Evolutionary conservation across 768 basidiomycete species (phyloP), one percentile per base, ranked within the genome.

Genomic region (Kwoniella dejecticola): DNA sequence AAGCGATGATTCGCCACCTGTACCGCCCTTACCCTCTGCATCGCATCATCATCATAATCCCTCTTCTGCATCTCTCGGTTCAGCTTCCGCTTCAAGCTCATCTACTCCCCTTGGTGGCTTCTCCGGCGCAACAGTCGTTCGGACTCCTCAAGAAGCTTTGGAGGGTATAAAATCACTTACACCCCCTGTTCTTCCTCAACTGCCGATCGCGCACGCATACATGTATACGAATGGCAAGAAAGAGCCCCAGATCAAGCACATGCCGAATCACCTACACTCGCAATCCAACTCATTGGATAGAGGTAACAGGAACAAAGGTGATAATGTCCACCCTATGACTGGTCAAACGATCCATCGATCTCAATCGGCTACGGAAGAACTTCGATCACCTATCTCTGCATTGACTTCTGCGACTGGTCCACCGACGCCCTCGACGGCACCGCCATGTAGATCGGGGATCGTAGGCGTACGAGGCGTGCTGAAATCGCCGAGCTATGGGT

Each of bases 101-200:
- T 36, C 33, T 36, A 36, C 33, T 7, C 33, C 33, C 15, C 7
- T 36, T 15, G 33, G 33, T 7, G 48, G 47, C 7, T 60, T 52
- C 30, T 33, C 27, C 23, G 59, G 59, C 15, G 59, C 59, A 23
- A 60, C 44, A 15, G 59, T 60, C 17, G 59, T 60, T 4, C 13
- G 42, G 31, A 60, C 59, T 1, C 59, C 59, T n/a, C 50, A 60
- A 53, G 59, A 60, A 27, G 59, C 50, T 12, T 60, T 52, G 26
- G 48, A 40, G 50, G 57, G 47, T 42, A 50, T 59, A 27, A 36
- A 41, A 29, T 41, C 36, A n/a, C 38, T 59, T 21, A 48, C 47
- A 21, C 38, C 47, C 3, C 47, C 57, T 41, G 21, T 50, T 21
- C 24, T 50, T 24, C 48, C 48, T 31, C 48, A 50, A 50, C 30